phyloP scores from a whole-genome alignment of 129 eudicot genomes.

The Chrysanthemum lavandulifolium region DNA sequence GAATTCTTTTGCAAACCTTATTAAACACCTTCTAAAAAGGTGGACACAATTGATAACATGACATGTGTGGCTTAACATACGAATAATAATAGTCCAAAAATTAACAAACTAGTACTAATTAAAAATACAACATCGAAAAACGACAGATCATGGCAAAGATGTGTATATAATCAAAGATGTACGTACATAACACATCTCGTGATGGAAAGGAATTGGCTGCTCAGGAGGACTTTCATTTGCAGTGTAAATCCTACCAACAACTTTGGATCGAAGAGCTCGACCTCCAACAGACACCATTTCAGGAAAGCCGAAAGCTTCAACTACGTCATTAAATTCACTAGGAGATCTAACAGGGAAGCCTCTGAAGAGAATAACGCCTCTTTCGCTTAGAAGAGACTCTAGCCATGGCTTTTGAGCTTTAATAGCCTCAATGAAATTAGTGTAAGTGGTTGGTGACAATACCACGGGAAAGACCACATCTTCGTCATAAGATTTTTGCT shows the following conservation, averaged over 20 bases:
- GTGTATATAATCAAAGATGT: neutral
- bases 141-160: neutral
- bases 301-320: slow-evolving; percentile 24
- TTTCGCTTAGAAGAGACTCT: too few relatives aligned
- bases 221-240: slow-evolving; percentile 6
- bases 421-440: neutral
- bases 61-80: too few relatives aligned
- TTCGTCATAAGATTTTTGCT: too few relatives aligned
- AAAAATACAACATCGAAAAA: too few relatives aligned
- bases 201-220: slow-evolving; percentile 13
- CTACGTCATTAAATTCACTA: slow-evolving; percentile 1
- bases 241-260: slow-evolving; percentile 11
- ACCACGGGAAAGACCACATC: slow-evolving; percentile 31
- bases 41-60: too few relatives aligned
- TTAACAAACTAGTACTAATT: too few relatives aligned
- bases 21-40: too few relatives aligned
- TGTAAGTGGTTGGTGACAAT: slow-evolving; percentile 30
- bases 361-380: too few relatives aligned
- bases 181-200: slow-evolving; percentile 58
- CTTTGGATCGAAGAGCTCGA: slow-evolving; percentile 14
- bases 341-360: slow-evolving; percentile 18
- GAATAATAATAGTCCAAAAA: too few relatives aligned
- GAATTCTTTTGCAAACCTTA: too few relatives aligned
- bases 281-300: slow-evolving; percentile 15
- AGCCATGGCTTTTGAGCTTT: too few relatives aligned